These are phyloP conservation scores for Pyronema omphalodes DNA, from an alignment of 495 filamentous ascomycete genomes.

Conservation along the genomic window DNA sequence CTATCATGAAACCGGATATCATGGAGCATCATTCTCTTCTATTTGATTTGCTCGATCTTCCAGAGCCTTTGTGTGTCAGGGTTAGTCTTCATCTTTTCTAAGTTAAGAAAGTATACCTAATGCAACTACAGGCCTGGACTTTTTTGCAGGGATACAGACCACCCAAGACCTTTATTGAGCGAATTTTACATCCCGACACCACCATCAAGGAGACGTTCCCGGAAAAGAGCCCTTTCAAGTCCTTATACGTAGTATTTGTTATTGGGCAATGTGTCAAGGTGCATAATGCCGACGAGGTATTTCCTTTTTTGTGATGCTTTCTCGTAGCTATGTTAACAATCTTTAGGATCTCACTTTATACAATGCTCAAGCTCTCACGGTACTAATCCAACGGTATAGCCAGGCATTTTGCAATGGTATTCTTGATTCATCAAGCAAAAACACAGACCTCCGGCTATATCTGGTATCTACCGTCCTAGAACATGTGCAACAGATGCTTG, in stretches of 20 bases:
- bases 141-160: slow-evolving; percentile 59
- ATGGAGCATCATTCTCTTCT: slow-evolving; percentile 71
- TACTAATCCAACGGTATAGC: too few relatives aligned
- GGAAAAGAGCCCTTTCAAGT: slow-evolving; percentile 48
- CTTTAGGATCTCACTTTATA: background rate
- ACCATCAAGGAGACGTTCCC: slow-evolving; percentile 46
- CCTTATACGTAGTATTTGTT: slow-evolving; percentile 52
- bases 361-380: too few relatives aligned
- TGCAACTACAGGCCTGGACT: slow-evolving; percentile 40
- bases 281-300: slow-evolving; percentile 27
- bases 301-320: background rate
- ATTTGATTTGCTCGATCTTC: slow-evolving; percentile 60
- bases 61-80: slow-evolving; percentile 51
- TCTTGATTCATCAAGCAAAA: too few relatives aligned
- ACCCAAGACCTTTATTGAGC: slow-evolving; percentile 39
- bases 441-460: too few relatives aligned
- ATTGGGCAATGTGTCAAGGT: slow-evolving; percentile 36
- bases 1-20: slow-evolving; percentile 47
- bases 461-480: too few relatives aligned
- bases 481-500: too few relatives aligned
- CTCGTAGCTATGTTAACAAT: background rate
- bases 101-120: slow-evolving; percentile 9
- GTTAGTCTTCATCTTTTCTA: slow-evolving; percentile 26
- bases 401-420: too few relatives aligned
- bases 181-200: slow-evolving; percentile 35